Conservation (phyloP, 441 rosid species). For the Gossypium schwendimanii region DNA sequence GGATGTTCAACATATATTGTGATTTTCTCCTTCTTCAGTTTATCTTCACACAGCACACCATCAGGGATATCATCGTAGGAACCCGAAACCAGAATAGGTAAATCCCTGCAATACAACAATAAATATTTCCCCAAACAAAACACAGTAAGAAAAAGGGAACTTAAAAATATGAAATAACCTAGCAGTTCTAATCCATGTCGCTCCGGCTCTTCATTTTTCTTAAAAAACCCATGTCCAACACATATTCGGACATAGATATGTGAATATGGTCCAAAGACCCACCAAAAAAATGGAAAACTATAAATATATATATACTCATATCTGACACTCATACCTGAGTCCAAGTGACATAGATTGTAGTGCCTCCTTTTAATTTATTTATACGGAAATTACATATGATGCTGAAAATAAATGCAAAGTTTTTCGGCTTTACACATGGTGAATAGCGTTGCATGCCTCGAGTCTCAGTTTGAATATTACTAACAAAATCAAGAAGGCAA, state of each 20-base stretch:
- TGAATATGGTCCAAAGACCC: neutral
- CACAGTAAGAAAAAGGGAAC: neutral
- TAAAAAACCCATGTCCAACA: neutral
- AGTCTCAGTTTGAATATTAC: neutral
- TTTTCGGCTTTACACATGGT: neutral
- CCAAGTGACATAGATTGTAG: neutral
- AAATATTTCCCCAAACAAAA: neutral
- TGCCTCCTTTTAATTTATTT: neutral
- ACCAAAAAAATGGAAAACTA: neutral
- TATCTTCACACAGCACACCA: slow-evolving; percentile 26
- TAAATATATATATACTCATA: neutral
- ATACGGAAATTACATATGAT: neutral
- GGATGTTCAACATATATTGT: slow-evolving; percentile 85
- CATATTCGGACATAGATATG: neutral
- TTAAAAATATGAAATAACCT: neutral
- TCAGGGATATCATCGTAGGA: slow-evolving; percentile 39
- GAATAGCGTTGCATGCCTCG: neutral
- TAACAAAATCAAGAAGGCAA: neutral
- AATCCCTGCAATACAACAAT: slow-evolving; percentile 45
- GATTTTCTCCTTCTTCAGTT: slow-evolving; percentile 64
- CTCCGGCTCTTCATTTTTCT: neutral
- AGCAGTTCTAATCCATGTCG: neutral
- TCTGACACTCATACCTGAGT: neutral
- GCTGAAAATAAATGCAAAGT: neutral
- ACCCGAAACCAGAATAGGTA: slow-evolving; percentile 39